Evolutionary conservation across 2,329 filamentous ascomycete genomes (phyloP), one percentile per base, ranked within the genome.

Genomic region (Basipetospora chlamydospora): DNA sequence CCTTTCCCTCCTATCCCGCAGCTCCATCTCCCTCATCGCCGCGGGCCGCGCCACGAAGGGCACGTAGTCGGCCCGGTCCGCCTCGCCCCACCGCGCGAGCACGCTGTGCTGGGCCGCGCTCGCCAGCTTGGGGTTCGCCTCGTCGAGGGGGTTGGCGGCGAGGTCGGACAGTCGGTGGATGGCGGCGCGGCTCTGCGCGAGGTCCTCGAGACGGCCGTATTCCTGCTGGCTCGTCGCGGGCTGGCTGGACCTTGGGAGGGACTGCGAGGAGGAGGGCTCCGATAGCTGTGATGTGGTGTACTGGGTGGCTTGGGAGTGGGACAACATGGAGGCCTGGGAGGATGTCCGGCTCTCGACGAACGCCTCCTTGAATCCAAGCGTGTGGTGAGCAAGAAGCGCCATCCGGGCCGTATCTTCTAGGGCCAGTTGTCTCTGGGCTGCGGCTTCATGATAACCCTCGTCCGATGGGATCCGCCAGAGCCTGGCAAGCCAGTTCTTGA

Each of bases 1-100:
- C 21, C 25, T 30, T 9, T 31, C 33, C 26, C 31, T 38, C 33
- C 39, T 44, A 12, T 38, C 28, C 13, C 25, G 23, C 4, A 44
- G 34, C 9, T 31, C 22, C n/a, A 35, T 29, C 10, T 44, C 33
- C 21, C 32, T 33, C 22, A 23, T 22, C 9, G 33, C 26, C 5
- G 35, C 28, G 18, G 29, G 22, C 13, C 29, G 20, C 12, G 30
- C 26, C 20, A 39, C 31, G 7, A 41, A 42, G 12, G 60, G 61
- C 3, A 58, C 40, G 37, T 64, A 64, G 28, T 49, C 46, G 13
- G 50, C 46, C 3, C 53, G 45, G 13, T 57, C 60, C 6, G 54
- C 53, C 32, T 59, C 49, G 2, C 48, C 46, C 60, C 60, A 64
- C 41, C 52, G 52, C 5, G 54, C 49, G 2, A 64, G 45, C 2